Percentiles rank a stretch among this genome's conserved stretches.
These are phyloP conservation scores for Rhododendron williamsianum DNA, from an alignment of 148 eudicot species.

Conservation along the genomic window DNA sequence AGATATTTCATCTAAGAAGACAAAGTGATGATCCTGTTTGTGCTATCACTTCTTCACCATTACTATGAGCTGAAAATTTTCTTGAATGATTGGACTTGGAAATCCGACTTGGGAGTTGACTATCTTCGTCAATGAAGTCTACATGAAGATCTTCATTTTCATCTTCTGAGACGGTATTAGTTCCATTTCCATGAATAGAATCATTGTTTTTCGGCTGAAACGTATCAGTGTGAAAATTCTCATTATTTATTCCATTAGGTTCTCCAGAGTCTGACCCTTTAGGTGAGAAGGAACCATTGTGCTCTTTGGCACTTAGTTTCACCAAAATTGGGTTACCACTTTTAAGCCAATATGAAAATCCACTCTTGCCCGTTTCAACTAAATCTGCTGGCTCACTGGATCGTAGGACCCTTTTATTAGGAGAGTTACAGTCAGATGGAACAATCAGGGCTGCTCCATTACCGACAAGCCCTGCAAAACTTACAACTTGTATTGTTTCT, in stretches of 20 bases:
- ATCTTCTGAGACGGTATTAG: constrained; percentile 49
- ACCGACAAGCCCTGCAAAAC: constrained; percentile 88
- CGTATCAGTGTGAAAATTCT: constrained; percentile 16
- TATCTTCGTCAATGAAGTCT: constrained; percentile 96
- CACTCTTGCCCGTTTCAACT: constrained; percentile 46
- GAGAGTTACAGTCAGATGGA: constrained; percentile 43
- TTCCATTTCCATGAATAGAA: constrained; percentile 39
- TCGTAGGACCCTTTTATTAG: constrained; percentile 27
- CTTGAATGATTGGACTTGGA: constrained; percentile 42
- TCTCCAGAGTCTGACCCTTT: constrained; percentile 40
- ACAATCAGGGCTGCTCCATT: constrained; percentile 84
- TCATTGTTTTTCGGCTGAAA: constrained; percentile 24
- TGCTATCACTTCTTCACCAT: constrained; percentile 52
- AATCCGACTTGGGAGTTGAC: constrained; percentile 90
- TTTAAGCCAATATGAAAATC: constrained; percentile 65
- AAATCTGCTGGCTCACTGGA: constrained; percentile 37
- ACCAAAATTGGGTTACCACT: constrained; percentile 70
- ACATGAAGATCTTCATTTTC: constrained; percentile 98
- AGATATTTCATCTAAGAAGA: constrained; percentile 60
- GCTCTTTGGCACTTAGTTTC: constrained; percentile 40
- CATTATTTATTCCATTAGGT: constrained; percentile 20
- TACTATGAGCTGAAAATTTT: constrained; percentile 46
- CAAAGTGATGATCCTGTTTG: constrained; percentile 96
- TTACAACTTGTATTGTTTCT: constrained; percentile 68
- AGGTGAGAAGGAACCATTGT: constrained; percentile 35